Base-by-base conservation (phyloP, 2,329 filamentous ascomycete species). In the Clarireedia homoeocarpa region DNA sequence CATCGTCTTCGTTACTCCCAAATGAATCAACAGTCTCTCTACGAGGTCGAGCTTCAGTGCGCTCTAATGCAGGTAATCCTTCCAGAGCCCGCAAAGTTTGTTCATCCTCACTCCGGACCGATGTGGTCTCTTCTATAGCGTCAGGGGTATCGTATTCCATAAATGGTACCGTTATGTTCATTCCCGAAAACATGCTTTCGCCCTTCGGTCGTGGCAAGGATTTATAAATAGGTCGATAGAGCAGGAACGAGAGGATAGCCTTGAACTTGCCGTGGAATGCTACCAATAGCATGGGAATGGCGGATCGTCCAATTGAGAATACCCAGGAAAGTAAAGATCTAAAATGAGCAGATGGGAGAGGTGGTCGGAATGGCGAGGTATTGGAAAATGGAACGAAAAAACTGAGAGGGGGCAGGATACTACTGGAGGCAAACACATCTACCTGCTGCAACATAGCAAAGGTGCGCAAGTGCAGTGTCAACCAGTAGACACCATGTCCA, bases 21-120 rank as follows among this genome's bases (percentile, higher is more conserved):
- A 57, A 62, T 3, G 63, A 63, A 30, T 67, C 64, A 7, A 63
- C 39, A 61, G 60, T 30, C 55, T 51, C 20, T 62, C 40, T 50
- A 20, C 52, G 58, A 48, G 53, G 23, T 27, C 57, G 56, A 39
- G 59, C 48, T 30, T 60, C 57, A n/a, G 24, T 36, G 42, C 51
- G 51, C 20, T 63, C 63, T 24, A 60, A 40, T 14, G 61, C 53
- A 6, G 66, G 60, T 0, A 64, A 55, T 15, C 66, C 67, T 59
- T 69, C 67, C 12, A 69, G 61, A 30, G 65, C 66, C 49, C 66
- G 61, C 34, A 69, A 60, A 3, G 66, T 69, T 42, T 57, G 61
- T 40, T 61, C 61, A 46, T 68, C 63, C 53, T 65, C 60, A 14
- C 52, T 40, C 7, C 56, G 59, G 14, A 36, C 17, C n/a, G 52